Evolutionary conservation across 345 rosid genomes (phyloP).

Genomic region (Cardiospermum halicacabum): DNA sequence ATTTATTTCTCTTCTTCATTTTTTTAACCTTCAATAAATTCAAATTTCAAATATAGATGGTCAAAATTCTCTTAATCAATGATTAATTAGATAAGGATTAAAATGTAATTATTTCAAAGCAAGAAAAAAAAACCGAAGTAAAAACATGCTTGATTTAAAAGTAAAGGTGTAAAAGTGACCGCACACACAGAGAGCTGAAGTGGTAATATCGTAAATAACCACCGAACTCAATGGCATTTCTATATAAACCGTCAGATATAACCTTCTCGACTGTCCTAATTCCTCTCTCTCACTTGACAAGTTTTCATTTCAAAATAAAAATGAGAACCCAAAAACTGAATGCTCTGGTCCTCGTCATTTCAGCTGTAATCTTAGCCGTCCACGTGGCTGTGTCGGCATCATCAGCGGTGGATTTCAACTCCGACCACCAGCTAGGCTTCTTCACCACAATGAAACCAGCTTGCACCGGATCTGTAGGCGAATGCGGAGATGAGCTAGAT

Average conservation of each 20-base stretch:
- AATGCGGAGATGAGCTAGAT: conserved; percentile 48
- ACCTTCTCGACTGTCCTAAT: background rate
- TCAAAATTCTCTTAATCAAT: too few relatives aligned
- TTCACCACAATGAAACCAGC: conserved; percentile 42
- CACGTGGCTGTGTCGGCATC: conserved; percentile 32
- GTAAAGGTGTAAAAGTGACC: conserved; percentile 2
- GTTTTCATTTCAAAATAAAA: conserved; percentile 4
- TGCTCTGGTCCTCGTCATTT: conserved; percentile 19
- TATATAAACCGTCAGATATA: background rate
- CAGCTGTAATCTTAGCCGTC: conserved; percentile 35
- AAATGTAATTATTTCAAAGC: too few relatives aligned
- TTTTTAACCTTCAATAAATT: too few relatives aligned
- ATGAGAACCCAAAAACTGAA: conserved; percentile 25
- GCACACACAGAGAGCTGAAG: conserved; percentile 11
- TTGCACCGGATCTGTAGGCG: conserved; percentile 65
- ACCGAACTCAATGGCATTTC: background rate
- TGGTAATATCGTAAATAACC: conserved; percentile 18
- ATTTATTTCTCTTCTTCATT: background rate
- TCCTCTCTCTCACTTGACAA: background rate
- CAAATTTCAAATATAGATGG: too few relatives aligned
- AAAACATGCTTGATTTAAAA: conserved; percentile 13
- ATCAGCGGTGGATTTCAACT: conserved; percentile 28
- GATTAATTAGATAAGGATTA: too few relatives aligned
- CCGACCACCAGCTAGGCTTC: conserved; percentile 23
- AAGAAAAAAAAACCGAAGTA: background rate